Percentiles rank a stretch among this genome's conserved stretches.
Conservation (phyloP, 2,329 filamentous ascomycete genomes). For the Ophiocordyceps camponoti-leonardi region DNA sequence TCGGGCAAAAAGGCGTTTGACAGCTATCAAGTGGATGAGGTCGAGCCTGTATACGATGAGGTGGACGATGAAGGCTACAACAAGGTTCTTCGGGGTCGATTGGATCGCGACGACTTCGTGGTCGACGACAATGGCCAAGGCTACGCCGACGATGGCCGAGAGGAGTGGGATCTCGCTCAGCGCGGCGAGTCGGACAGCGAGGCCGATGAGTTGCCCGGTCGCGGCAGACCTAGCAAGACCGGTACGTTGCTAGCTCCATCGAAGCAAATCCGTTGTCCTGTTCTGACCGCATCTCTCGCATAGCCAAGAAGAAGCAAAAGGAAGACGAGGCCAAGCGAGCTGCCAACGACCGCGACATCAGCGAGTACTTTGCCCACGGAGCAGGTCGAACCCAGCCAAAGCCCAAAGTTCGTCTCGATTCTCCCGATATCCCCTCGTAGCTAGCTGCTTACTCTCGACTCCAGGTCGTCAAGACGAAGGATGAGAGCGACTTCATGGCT, state of each 20-base stretch:
- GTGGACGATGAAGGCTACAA: constrained; percentile 97
- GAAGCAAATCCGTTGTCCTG: not conserved
- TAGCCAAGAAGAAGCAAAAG: constrained; percentile 74
- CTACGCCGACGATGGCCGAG: constrained; percentile 89
- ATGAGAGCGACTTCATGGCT: constrained; percentile 75
- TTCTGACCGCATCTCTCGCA: constrained; percentile 1
- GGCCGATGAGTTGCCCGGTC: constrained; percentile 15
- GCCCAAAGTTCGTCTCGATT: constrained; percentile 44
- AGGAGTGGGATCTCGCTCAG: constrained; percentile 72
- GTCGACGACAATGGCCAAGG: constrained; percentile 96
- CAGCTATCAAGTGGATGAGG: constrained; percentile 72
- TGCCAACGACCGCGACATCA: constrained; percentile 80
- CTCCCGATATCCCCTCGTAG: not conserved
- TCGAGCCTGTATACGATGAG: constrained; percentile 78
- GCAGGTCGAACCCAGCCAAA: constrained; percentile 51
- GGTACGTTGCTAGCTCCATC: constrained; percentile 17
- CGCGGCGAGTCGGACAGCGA: constrained; percentile 63
- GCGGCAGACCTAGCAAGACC: constrained; percentile 31
- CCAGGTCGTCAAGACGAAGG: constrained; percentile 62
- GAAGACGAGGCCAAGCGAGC: constrained; percentile 74
- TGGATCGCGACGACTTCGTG: constrained; percentile 94
- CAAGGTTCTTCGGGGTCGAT: constrained; percentile 73
- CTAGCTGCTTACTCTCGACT: constrained; percentile 1
- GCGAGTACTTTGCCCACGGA: constrained; percentile 82
- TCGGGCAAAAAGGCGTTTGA: constrained; percentile 85